Percentiles rank a stretch among this genome's conserved stretches.
phyloP scores from a whole-genome alignment of 257 asterid genomes.

The Galeopsis tetrahit region DNA sequence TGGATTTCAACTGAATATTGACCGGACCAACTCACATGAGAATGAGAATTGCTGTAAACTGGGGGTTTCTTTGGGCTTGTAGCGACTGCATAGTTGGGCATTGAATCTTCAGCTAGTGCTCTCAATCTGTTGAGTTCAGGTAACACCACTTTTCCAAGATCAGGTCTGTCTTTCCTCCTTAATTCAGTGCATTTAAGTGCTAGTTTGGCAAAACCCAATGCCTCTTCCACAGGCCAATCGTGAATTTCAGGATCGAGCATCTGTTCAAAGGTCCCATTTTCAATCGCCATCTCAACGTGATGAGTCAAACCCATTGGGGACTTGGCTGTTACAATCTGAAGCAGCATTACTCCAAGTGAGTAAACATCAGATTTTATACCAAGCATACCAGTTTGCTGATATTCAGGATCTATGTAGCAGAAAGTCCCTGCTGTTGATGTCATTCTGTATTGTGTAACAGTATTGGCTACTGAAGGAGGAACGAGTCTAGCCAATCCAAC shows the following conservation, averaged over 20 bases:
- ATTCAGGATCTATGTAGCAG: constrained; percentile 93
- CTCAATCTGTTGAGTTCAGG: constrained; percentile 79
- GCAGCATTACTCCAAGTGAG: constrained; percentile 86
- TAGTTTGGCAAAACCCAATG: constrained; percentile 64
- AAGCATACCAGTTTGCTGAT: constrained; percentile 93
- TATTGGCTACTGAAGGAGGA: constrained; percentile 87
- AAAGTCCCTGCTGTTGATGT: constrained; percentile 95
- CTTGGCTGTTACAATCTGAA: constrained; percentile 77
- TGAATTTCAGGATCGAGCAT: constrained; percentile 78
- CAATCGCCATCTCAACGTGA: constrained; percentile 78
- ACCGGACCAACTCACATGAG: constrained; percentile 47
- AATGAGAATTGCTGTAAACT: constrained; percentile 34
- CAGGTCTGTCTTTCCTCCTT: constrained; percentile 87
- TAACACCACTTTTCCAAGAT: constrained; percentile 58
- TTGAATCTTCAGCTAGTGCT: constrained; percentile 65
- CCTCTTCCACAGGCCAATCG: constrained; percentile 87
- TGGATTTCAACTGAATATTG: background rate
- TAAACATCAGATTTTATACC: constrained; percentile 84
- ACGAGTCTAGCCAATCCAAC: constrained; percentile 94
- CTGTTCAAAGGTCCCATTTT: constrained; percentile 70
- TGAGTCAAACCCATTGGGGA: constrained; percentile 93
- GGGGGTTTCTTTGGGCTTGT: constrained; percentile 34
- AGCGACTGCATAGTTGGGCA: constrained; percentile 38
- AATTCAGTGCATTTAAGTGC: constrained; percentile 80
- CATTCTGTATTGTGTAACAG: constrained; percentile 90